Conservation (phyloP, 176 grass and related monocot genomes). For the Neostapfia colusana region DNA sequence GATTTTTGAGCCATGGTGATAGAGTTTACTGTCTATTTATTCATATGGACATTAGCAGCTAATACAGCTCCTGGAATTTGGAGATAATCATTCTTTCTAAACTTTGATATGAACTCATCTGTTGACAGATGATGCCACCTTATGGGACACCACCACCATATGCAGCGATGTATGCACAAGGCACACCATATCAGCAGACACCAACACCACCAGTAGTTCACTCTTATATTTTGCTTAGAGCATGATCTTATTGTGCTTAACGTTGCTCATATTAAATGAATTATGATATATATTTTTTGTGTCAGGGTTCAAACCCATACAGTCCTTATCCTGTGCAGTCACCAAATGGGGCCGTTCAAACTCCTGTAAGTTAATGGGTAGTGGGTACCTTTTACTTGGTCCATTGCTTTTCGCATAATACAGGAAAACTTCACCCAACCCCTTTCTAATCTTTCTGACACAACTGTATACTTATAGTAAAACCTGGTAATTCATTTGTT, state of each 20-base stretch:
- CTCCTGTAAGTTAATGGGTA: conserved; percentile 54
- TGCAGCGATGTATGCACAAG: conserved; percentile 60
- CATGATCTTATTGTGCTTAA: conserved; percentile 31
- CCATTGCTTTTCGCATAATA: conserved; percentile 22
- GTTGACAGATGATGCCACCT: conserved; percentile 55
- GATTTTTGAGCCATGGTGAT: conserved; percentile 15
- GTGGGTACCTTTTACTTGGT: conserved; percentile 21
- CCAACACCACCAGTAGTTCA: conserved; percentile 51
- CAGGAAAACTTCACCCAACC: background rate
- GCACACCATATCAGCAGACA: conserved; percentile 55
- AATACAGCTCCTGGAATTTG: conserved; percentile 21
- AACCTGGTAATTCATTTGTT: conserved; percentile 20
- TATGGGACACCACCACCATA: conserved; percentile 61
- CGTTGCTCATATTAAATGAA: background rate
- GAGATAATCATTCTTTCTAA: conserved; percentile 33
- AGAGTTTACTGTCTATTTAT: conserved; percentile 26
- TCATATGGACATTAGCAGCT: conserved; percentile 27
- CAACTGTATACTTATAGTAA: conserved; percentile 22
- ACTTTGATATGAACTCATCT: conserved; percentile 33
- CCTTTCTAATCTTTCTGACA: background rate
- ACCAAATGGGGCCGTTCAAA: conserved; percentile 58
- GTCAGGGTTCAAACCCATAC: conserved; percentile 60
- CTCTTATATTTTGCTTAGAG: conserved; percentile 19
- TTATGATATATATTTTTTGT: conserved; percentile 17
- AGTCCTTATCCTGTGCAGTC: conserved; percentile 52